Evolutionary conservation across 2,329 filamentous ascomycete genomes (phyloP).

Genomic region (Talaromyces sp.): DNA sequence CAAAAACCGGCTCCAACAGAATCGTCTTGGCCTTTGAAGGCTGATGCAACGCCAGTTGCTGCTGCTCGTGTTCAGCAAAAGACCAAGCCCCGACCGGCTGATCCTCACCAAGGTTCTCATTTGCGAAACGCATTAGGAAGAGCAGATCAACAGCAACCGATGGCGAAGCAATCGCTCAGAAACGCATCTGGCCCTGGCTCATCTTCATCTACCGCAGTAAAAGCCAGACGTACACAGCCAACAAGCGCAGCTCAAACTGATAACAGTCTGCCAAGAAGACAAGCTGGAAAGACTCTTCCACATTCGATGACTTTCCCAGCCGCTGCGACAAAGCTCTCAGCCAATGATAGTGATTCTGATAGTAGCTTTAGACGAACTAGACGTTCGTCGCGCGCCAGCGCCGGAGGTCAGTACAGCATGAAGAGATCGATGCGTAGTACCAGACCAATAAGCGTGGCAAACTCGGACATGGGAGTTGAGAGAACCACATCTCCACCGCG

Average conservation of each 20-base stretch:
- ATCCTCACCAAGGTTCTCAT: constrained; percentile 20
- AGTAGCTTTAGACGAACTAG: constrained; percentile 75
- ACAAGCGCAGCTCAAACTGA: constrained; percentile 24
- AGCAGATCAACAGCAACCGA: constrained; percentile 8
- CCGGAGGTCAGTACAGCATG: constrained; percentile 57
- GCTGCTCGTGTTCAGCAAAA: constrained; percentile 19
- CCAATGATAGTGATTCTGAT: constrained; percentile 62
- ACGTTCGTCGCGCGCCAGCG: constrained; percentile 44
- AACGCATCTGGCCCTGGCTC: neutral
- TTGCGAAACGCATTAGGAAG: constrained; percentile 16
- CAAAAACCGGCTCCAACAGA: neutral
- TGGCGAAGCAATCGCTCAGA: constrained; percentile 1
- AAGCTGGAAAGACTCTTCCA: constrained; percentile 7
- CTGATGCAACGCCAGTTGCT: neutral
- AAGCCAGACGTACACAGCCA: constrained; percentile 24
- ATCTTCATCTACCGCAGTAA: constrained; percentile 11
- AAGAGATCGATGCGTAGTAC: constrained; percentile 67
- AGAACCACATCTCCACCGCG: constrained; percentile 60
- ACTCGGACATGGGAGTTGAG: constrained; percentile 37
- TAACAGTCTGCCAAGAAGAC: constrained; percentile 16
- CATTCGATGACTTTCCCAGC: constrained; percentile 16
- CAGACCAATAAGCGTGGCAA: constrained; percentile 37
- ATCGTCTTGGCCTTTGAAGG: constrained; percentile 18
- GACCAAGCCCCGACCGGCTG: constrained; percentile 23
- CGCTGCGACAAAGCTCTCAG: constrained; percentile 51